Base-by-base conservation (phyloP, 2,329 filamentous ascomycete species). In the Venturia asperata region DNA sequence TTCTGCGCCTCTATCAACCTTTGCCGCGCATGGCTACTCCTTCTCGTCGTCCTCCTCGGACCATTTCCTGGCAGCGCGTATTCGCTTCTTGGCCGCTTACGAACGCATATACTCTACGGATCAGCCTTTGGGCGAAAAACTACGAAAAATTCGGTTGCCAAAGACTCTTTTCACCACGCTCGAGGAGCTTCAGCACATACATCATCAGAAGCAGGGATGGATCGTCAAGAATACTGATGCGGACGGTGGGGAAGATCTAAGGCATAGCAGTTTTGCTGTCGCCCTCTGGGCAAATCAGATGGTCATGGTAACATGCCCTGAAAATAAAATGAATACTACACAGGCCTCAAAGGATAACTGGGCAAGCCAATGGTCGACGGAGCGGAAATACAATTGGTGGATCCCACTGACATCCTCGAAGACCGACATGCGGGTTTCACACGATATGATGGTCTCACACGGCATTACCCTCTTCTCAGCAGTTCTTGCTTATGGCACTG, bases 381-480 rank as follows among this genome's bases (percentile, higher is more conserved):
- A 42, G 21, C 60, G 60, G 27, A 45, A 45, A 34, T 61, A 61
- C 6, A 61, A 61, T 45, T 61, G 60, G 60, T 45, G 42, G 37
- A 42, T 61, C 27, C 60, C 60, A 5, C 60, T 42, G 17, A 39
- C 60, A 6, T 42, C 60, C 5, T 2, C 39, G 2, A 61, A 27
- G 17, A 3, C n/a, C 60, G 60, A 61, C 15, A 42, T 61, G n/a
- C 37, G 24, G 15, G 24, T 39, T 21, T 24, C 37, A 24, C 60
- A 61, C 21, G 42, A 42, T n/a, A 45, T 61, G 39, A 61, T 61
- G 60, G 42, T 61, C 9, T 61, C 60, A 9, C 60, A 61, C 60
- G 60, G 60, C 42, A 61, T 61, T 17, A 61, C 37, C 13, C 52
- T 61, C 4, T 61, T 61, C n/a, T 61, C 42, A 17, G 60, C 60